Evolutionary conservation across 805 yeast genomes (phyloP).

Genomic region (Tetrapisispora phaffii): DNA sequence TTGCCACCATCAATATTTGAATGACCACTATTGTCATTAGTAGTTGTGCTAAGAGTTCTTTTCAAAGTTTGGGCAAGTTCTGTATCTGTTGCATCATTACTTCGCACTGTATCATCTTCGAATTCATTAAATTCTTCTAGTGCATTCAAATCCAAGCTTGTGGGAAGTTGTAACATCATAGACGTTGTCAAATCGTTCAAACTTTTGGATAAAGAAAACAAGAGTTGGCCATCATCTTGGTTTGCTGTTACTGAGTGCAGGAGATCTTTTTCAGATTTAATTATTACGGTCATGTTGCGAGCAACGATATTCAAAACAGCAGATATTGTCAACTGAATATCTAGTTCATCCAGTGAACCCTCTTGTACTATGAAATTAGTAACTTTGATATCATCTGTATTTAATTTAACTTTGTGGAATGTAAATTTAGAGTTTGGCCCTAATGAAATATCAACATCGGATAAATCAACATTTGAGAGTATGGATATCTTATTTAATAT

Average conservation of each 20-base stretch:
- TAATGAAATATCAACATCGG: constrained; percentile 71
- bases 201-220: constrained; percentile 55
- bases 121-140: constrained; percentile 5
- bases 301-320: constrained; percentile 63
- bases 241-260: constrained; percentile 21
- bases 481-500: constrained; percentile 71
- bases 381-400: constrained; percentile 55
- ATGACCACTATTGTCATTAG: not conserved
- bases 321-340: constrained; percentile 51
- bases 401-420: constrained; percentile 55
- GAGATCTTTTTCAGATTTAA: constrained; percentile 10
- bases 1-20: constrained; percentile 6
- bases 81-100: constrained; percentile 2
- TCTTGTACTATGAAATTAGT: constrained; percentile 56
- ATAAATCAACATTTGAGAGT: constrained; percentile 72
- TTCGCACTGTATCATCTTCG: constrained; percentile 12
- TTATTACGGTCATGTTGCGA: constrained; percentile 39
- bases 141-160: constrained; percentile 1
- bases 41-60: not conserved
- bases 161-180: constrained; percentile 27
- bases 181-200: constrained; percentile 63
- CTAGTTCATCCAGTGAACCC: constrained; percentile 49
- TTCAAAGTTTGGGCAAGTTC: not conserved
- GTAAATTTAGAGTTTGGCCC: constrained; percentile 45
- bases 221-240: constrained; percentile 8